These are phyloP conservation scores for Guyanaporus albipodus DNA, from an alignment of 768 basidiomycete genomes.

Conservation along the genomic window DNA sequence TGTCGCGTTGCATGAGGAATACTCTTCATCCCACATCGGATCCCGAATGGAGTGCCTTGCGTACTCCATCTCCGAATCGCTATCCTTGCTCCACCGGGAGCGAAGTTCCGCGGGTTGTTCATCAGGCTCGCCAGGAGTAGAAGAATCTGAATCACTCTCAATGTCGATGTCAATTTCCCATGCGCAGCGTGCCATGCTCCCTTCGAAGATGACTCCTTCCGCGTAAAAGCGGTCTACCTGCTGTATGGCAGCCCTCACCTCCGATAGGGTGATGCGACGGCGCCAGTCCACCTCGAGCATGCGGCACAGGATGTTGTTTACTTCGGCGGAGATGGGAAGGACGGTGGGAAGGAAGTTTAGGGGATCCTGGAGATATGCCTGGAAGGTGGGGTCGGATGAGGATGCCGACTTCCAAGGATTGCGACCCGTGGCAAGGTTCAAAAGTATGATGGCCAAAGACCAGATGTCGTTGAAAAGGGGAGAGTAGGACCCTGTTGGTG, in stretches of 20 bases:
- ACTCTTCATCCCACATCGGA: slow-evolving; percentile 33
- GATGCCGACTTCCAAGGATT: slow-evolving; percentile 96
- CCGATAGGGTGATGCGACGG: slow-evolving; percentile 42
- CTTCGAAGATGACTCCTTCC: slow-evolving; percentile 72
- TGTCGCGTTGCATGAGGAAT: slow-evolving; percentile 47
- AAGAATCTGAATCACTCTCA: slow-evolving; percentile 60
- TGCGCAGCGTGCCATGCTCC: slow-evolving; percentile 71
- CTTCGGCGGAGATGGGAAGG: slow-evolving; percentile 72
- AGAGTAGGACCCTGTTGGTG: slow-evolving; percentile 67
- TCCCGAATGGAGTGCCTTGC: slow-evolving; percentile 28
- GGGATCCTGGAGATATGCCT: slow-evolving; percentile 78
- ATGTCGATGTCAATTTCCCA: slow-evolving; percentile 72
- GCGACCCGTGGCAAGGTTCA: slow-evolving; percentile 91
- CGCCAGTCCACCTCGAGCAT: slow-evolving; percentile 71
- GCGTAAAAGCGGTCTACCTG: slow-evolving; percentile 65
- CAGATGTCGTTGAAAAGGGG: slow-evolving; percentile 91
- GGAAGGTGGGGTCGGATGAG: slow-evolving; percentile 80
- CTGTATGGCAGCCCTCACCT: slow-evolving; percentile 53
- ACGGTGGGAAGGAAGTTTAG: slow-evolving; percentile 77
- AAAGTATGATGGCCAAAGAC: slow-evolving; percentile 93
- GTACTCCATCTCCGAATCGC: slow-evolving; percentile 35
- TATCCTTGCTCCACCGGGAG: slow-evolving; percentile 60
- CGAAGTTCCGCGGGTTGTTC: slow-evolving; percentile 39
- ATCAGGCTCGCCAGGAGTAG: slow-evolving; percentile 41
- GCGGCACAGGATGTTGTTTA: slow-evolving; percentile 69